phyloP scores from a whole-genome alignment of 2,329 filamentous ascomycete species.

The Xylaria polymorpha region DNA sequence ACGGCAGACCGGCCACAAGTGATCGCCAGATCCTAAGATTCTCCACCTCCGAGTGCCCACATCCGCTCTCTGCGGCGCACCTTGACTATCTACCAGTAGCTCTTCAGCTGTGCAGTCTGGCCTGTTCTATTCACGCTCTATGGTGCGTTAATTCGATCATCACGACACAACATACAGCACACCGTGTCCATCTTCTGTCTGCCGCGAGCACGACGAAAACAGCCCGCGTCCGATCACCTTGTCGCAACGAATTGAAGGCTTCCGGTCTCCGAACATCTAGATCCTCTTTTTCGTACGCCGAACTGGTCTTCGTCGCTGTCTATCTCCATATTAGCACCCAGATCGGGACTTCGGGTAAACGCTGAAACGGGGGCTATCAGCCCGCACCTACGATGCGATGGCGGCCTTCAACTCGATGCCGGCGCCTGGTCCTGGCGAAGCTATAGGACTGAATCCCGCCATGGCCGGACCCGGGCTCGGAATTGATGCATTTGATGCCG shows the following conservation, averaged over 20 bases:
- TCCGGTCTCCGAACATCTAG: constrained; percentile 6
- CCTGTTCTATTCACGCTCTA: constrained; percentile 29
- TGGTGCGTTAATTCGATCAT: constrained; percentile 1
- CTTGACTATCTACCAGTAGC: constrained; percentile 7
- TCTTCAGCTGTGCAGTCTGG: constrained; percentile 24
- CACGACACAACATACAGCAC: constrained; percentile 4
- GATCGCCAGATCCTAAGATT: constrained; percentile 33
- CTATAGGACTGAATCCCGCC: constrained; percentile 58
- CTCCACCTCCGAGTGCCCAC: constrained; percentile 35
- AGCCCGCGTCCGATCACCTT: not conserved
- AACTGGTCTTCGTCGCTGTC: constrained; percentile 8
- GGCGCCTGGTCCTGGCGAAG: constrained; percentile 59
- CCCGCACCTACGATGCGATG: constrained; percentile 62
- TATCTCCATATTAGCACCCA: constrained; percentile 32
- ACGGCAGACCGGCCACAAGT: constrained; percentile 25
- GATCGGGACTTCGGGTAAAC: constrained; percentile 28
- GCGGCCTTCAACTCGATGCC: constrained; percentile 68
- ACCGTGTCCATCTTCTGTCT: constrained; percentile 4
- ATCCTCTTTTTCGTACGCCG: constrained; percentile 1
- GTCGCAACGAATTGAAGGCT: constrained; percentile 23
- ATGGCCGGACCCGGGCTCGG: constrained; percentile 54
- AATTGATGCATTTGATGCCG: constrained; percentile 65
- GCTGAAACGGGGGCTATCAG: constrained; percentile 42
- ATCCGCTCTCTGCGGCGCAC: constrained; percentile 19
- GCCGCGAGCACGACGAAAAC: constrained; percentile 9